A percentile compares a stretch with the other conserved stretches of the same genome.
phyloP scores from a whole-genome alignment of 2,329 filamentous ascomycete genomes.

The Berkeleyomyces rouxiae region DNA sequence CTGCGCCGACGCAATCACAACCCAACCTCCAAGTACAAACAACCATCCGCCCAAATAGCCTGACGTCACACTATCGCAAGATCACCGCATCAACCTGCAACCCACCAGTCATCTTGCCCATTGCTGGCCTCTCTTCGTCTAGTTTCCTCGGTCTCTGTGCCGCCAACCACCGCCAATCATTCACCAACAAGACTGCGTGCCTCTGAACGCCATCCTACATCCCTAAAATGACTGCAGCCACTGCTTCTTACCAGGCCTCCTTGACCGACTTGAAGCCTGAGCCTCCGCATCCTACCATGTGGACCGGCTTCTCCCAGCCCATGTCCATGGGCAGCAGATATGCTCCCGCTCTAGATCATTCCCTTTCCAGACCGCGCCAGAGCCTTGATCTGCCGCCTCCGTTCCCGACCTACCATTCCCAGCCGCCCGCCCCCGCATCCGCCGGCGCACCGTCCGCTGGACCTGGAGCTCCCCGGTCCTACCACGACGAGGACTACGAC shows the following conservation, averaged over 20 bases:
- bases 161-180: background rate
- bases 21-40: no score
- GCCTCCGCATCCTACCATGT: constrained; percentile 38
- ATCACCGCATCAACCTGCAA: no score
- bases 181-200: background rate
- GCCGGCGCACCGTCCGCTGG: background rate
- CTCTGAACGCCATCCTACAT: background rate
- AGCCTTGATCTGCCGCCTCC: constrained; percentile 26
- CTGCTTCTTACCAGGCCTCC: constrained; percentile 14
- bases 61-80: no score
- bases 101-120: background rate
- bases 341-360: constrained; percentile 31
- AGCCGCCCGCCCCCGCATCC: constrained; percentile 1
- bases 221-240: constrained; percentile 8
- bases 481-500: constrained; percentile 30
- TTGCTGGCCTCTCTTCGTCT: background rate
- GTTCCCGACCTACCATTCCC: constrained; percentile 29
- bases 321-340: constrained; percentile 32
- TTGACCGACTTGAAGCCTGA: constrained; percentile 49
- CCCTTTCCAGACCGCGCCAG: constrained; percentile 25
- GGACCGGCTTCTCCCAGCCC: constrained; percentile 41
- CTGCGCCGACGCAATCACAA: no score
- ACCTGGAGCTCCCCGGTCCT: background rate
- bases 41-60: no score
- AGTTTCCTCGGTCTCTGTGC: background rate